These are phyloP conservation scores for Colletotrichum ledebouriae DNA, from an alignment of 2,329 filamentous ascomycete genomes.

Conservation along the genomic window DNA sequence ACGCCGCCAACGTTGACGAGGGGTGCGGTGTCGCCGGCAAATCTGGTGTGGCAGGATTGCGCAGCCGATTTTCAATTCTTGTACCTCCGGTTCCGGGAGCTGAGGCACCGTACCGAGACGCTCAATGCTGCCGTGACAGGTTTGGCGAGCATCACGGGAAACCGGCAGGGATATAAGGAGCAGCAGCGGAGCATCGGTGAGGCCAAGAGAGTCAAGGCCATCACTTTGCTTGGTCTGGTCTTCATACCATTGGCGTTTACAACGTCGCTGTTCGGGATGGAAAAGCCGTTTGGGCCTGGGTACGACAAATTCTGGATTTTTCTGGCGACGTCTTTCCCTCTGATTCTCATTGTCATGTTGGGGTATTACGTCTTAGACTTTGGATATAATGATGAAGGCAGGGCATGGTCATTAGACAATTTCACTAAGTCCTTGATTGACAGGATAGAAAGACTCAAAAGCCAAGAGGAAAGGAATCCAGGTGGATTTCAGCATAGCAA, in stretches of 20 bases:
- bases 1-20: background rate
- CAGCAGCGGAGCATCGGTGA: slow-evolving; percentile 46
- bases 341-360: slow-evolving; percentile 42
- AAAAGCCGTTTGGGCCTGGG: slow-evolving; percentile 43
- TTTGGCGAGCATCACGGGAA: slow-evolving; percentile 46
- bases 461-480: background rate
- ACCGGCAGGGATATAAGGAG: slow-evolving; percentile 44
- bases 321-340: slow-evolving; percentile 43
- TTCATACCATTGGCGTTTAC: slow-evolving; percentile 46
- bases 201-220: slow-evolving; percentile 45
- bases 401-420: slow-evolving; percentile 42
- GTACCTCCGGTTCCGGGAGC: slow-evolving; percentile 44
- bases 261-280: slow-evolving; percentile 45
- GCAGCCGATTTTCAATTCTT: slow-evolving; percentile 45
- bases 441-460: slow-evolving; percentile 16
- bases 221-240: slow-evolving; percentile 46
- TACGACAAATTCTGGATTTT: slow-evolving; percentile 44
- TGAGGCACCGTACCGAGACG: slow-evolving; percentile 44
- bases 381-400: slow-evolving; percentile 45
- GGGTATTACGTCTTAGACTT: slow-evolving; percentile 45
- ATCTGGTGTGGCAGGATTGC: slow-evolving; percentile 41
- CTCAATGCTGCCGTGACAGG: slow-evolving; percentile 46
- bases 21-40: slow-evolving; percentile 10
- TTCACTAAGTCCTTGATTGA: slow-evolving; percentile 30
- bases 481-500: background rate